These are phyloP conservation scores for Leccinum subspadiceum DNA, from an alignment of 1,284 basidiomycete species.

Conservation along the genomic window DNA sequence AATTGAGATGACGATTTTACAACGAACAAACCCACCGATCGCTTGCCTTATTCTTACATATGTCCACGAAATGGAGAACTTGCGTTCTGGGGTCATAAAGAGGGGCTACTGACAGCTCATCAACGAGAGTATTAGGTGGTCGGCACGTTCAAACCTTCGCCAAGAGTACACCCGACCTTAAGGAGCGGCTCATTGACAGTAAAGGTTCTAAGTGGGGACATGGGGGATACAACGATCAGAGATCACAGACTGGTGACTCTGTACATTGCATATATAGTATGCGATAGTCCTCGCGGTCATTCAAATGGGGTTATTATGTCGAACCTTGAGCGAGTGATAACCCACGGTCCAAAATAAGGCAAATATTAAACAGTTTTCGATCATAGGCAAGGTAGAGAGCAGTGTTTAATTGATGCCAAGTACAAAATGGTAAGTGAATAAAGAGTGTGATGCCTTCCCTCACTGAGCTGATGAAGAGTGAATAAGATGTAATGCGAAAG, in stretches of 20 bases:
- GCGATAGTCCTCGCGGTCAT: not conserved
- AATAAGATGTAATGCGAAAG: constrained; percentile 5
- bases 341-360: constrained; percentile 3
- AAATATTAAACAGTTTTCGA: not conserved
- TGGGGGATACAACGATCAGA: constrained; percentile 4
- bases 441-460: constrained; percentile 15
- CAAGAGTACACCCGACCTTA: constrained; percentile 55
- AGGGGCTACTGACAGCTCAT: constrained; percentile 44
- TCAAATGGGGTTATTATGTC: constrained; percentile 11
- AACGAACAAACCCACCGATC: constrained; percentile 39
- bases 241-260: not conserved
- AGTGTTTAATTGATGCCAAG: constrained; percentile 17
- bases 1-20: not conserved
- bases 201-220: constrained; percentile 23
- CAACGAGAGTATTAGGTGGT: constrained; percentile 3
- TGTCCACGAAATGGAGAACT: constrained; percentile 67
- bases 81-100: constrained; percentile 54
- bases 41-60: constrained; percentile 49
- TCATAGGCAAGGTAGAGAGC: constrained; percentile 1
- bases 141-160: constrained; percentile 51
- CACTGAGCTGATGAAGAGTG: constrained; percentile 24
- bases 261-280: constrained; percentile 11
- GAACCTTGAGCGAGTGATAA: constrained; percentile 6
- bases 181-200: constrained; percentile 47
- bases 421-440: constrained; percentile 21